A percentile compares a stretch with the other conserved stretches of the same genome.
These are phyloP conservation scores for Plectranthus barbatus DNA, from an alignment of 257 asterid genomes.

Conservation along the genomic window DNA sequence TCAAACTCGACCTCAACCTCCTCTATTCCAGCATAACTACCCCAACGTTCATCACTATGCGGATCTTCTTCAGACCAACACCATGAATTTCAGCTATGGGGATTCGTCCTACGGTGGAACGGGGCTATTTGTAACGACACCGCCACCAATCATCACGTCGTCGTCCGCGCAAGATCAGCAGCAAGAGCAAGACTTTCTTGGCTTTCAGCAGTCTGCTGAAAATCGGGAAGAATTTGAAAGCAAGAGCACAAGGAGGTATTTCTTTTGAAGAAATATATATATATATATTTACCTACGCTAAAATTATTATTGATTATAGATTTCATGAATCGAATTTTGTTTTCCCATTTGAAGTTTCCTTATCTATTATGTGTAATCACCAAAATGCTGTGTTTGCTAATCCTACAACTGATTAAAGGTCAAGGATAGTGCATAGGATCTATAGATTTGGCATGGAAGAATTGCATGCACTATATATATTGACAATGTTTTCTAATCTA, in stretches of 20 bases:
- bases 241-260: conserved; percentile 23
- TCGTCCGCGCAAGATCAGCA: conserved; percentile 6
- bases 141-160: not conserved
- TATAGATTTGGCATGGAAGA: too few relatives aligned
- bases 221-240: conserved; percentile 32
- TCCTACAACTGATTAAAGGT: too few relatives aligned
- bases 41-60: conserved; percentile 28
- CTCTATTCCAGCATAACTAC: conserved; percentile 3
- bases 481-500: too few relatives aligned
- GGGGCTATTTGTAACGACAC: not conserved
- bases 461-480: too few relatives aligned
- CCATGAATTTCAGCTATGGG: conserved; percentile 6
- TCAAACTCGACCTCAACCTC: not conserved
- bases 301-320: not conserved
- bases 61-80: conserved; percentile 19
- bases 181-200: conserved; percentile 16
- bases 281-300: not conserved
- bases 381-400: too few relatives aligned
- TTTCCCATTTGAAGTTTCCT: not conserved
- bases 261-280: not conserved
- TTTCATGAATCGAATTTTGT: not conserved
- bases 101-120: not conserved
- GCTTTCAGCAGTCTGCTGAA: conserved; percentile 26
- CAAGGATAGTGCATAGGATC: too few relatives aligned
- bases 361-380: too few relatives aligned